A percentile compares a stretch with the other conserved stretches of the same genome.
phyloP scores from a whole-genome alignment of 768 basidiomycete species.

The Agaricus bisporus region DNA sequence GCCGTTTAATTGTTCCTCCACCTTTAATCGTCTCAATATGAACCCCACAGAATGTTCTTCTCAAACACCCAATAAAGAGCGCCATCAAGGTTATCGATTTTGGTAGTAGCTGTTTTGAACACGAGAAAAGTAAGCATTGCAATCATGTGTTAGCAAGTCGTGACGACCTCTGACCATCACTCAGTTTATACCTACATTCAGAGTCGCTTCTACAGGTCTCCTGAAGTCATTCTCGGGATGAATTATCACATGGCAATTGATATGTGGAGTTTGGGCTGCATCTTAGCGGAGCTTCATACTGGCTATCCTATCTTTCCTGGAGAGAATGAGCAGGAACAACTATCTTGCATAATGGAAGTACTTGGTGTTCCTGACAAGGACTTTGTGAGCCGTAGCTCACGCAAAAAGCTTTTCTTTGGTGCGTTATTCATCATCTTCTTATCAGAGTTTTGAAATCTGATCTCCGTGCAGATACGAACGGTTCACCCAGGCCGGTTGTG shows the following conservation, averaged over 20 bases:
- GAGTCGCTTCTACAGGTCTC: slow-evolving; percentile 99
- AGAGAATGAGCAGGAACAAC: slow-evolving; percentile 97
- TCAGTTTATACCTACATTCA: slow-evolving; percentile 99
- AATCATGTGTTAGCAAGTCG: background rate
- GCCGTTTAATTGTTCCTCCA: background rate
- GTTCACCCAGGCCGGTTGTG: slow-evolving; percentile 87
- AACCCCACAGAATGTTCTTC: slow-evolving; percentile 72
- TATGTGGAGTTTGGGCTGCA: slow-evolving; percentile 99
- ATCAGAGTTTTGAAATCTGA: slow-evolving; percentile 9
- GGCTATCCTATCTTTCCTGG: slow-evolving; percentile 99
- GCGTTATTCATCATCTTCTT: slow-evolving; percentile 18
- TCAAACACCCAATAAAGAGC: slow-evolving; percentile 93
- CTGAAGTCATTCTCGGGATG: slow-evolving; percentile 98
- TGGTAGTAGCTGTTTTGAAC: slow-evolving; percentile 96
- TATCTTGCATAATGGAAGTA: slow-evolving; percentile 99
- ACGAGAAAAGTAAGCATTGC: slow-evolving; percentile 82
- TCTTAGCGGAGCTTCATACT: slow-evolving; percentile 93
- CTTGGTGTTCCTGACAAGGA: slow-evolving; percentile 94
- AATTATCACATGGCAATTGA: slow-evolving; percentile 99
- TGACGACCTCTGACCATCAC: slow-evolving; percentile 9
- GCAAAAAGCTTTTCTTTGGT: slow-evolving; percentile 97
- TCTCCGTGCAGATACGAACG: slow-evolving; percentile 68
- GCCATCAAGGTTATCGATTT: slow-evolving; percentile 99
- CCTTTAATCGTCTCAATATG: background rate
- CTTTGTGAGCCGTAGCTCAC: slow-evolving; percentile 87